Percentiles rank a stretch among this genome's conserved stretches.
phyloP scores from a whole-genome alignment of 2,329 filamentous ascomycete species.

The Verticillium dahliae region DNA sequence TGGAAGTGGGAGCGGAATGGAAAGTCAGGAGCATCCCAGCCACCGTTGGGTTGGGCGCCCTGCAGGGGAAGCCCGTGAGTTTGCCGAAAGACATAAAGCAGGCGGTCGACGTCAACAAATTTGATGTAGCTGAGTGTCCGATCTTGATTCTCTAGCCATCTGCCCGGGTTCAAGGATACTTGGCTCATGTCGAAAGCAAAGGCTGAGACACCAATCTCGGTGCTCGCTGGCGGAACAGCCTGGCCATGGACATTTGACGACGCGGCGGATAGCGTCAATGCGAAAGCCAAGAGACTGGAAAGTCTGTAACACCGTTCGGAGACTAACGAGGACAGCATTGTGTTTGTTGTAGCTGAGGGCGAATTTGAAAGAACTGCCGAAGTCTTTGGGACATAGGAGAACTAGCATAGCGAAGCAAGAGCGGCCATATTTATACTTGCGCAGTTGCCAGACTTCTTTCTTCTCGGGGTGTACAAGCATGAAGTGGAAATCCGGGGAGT shows the following conservation, averaged over 20 bases:
- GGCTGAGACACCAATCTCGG: constrained; percentile 24
- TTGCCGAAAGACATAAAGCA: constrained; percentile 41
- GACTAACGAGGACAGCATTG: constrained; percentile 1
- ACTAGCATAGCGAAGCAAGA: neutral
- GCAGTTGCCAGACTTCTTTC: neutral
- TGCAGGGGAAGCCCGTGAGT: constrained; percentile 39
- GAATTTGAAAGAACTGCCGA: neutral
- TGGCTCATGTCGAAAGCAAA: constrained; percentile 32
- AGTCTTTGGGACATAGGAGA: neutral
- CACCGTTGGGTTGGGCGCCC: constrained; percentile 36
- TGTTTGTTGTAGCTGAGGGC: neutral
- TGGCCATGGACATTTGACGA: constrained; percentile 9
- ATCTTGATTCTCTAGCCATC: constrained; percentile 36
- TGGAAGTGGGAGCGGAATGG: constrained; percentile 45
- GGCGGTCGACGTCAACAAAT: constrained; percentile 33
- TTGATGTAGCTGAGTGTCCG: constrained; percentile 40
- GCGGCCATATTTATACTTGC: neutral
- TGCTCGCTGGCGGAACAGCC: constrained; percentile 16
- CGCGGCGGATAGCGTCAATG: neutral
- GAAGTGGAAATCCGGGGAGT: neutral
- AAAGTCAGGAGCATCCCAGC: constrained; percentile 48
- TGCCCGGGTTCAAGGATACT: constrained; percentile 28
- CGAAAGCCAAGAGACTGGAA: neutral
- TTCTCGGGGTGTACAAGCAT: neutral
- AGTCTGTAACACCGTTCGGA: neutral